A percentile compares a stretch with the other conserved stretches of the same genome.
Evolutionary conservation across 2,329 filamentous ascomycete genomes (phyloP).

Genomic region (Diaporthe sp.): DNA sequence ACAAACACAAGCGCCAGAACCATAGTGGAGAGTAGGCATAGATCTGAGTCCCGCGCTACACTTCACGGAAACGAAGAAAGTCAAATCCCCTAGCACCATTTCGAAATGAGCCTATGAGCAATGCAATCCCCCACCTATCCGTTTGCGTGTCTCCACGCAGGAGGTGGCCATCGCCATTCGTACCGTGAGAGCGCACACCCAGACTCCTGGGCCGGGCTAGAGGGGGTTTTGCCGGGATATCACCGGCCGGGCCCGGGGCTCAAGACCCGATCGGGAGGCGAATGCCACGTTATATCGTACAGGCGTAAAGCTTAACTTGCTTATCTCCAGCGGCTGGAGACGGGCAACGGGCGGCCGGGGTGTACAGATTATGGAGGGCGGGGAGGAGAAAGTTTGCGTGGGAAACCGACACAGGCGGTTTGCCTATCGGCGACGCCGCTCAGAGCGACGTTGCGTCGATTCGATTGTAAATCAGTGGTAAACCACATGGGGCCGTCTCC

Average conservation of each 20-base stretch:
- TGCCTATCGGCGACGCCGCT: background rate
- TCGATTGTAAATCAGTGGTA: background rate
- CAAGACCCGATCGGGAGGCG: background rate
- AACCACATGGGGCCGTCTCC: background rate
- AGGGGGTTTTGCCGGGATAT: background rate
- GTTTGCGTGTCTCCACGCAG: background rate
- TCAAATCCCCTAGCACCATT: background rate
- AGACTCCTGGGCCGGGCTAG: background rate
- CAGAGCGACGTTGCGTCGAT: slow-evolving; percentile 1
- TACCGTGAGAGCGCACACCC: background rate
- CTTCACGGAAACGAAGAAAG: background rate
- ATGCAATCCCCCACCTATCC: background rate
- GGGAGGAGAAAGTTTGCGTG: no score
- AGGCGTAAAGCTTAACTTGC: background rate
- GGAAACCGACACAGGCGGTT: background rate
- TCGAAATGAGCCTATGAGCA: background rate
- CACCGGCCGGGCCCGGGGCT: background rate
- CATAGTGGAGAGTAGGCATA: background rate
- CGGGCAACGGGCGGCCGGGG: background rate
- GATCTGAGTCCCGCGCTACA: background rate
- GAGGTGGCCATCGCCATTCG: background rate
- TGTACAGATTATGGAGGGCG: background rate
- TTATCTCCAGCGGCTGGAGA: slow-evolving; percentile 3
- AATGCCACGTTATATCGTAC: slow-evolving; percentile 4
- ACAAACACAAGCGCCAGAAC: background rate